Evolutionary conservation across 2,329 filamentous ascomycete species (phyloP).

Genomic region (Neoarthrinium moseri): DNA sequence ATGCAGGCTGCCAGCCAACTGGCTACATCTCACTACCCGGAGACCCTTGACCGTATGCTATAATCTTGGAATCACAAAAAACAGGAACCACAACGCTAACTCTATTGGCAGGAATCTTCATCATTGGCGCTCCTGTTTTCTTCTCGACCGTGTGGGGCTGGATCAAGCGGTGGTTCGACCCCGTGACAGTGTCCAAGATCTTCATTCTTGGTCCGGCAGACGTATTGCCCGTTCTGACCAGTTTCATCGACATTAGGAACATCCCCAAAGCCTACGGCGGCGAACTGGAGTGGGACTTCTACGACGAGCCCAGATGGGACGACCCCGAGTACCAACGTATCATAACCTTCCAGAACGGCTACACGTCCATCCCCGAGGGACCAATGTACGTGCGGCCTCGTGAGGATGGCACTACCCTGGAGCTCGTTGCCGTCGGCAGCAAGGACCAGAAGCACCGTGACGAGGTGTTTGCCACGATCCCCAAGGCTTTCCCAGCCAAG

Average conservation of each 20-base stretch:
- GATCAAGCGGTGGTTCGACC: conserved; percentile 95
- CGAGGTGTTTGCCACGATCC: conserved; percentile 51
- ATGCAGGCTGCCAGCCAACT: conserved; percentile 91
- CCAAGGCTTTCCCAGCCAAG: conserved; percentile 37
- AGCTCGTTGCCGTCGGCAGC: conserved; percentile 53
- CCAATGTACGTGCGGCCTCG: conserved; percentile 57
- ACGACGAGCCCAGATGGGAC: conserved; percentile 65
- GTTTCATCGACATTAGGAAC: conserved; percentile 78
- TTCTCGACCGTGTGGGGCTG: conserved; percentile 93
- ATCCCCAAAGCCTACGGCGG: conserved; percentile 92
- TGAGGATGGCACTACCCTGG: conserved; percentile 42
- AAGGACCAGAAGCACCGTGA: conserved; percentile 41
- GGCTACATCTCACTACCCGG: conserved; percentile 91
- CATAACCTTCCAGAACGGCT: conserved; percentile 50
- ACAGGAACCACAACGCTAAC: conserved; percentile 9
- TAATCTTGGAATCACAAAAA: too few species aligned
- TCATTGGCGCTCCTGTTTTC: conserved; percentile 87
- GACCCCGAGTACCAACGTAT: conserved; percentile 32
- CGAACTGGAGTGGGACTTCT: conserved; percentile 78
- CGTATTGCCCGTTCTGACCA: conserved; percentile 72
- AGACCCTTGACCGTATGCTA: conserved; percentile 81
- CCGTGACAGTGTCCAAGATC: conserved; percentile 92
- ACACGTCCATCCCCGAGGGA: conserved; percentile 53
- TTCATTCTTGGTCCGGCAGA: conserved; percentile 78
- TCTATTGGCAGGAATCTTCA: conserved; percentile 42